phyloP scores from a whole-genome alignment of 1,284 basidiomycete genomes.

The Ceratorhiza oryzae-sativae region DNA sequence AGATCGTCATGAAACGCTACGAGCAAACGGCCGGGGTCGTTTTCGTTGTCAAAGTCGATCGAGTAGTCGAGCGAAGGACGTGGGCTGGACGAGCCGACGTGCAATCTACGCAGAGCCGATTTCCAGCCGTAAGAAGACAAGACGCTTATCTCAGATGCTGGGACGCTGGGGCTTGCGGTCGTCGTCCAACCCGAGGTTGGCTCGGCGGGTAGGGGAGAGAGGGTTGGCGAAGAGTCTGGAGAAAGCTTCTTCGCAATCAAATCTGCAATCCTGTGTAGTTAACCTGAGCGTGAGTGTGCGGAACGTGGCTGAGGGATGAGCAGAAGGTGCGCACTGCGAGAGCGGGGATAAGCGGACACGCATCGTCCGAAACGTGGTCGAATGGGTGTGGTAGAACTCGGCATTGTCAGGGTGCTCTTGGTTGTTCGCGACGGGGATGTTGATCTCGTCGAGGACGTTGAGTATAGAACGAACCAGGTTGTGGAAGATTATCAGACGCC shows the following conservation, averaged over 20 bases:
- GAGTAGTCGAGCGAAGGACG: constrained; percentile 54
- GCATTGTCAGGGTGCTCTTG: constrained; percentile 50
- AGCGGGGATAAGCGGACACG: constrained; percentile 67
- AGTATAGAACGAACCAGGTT: constrained; percentile 80
- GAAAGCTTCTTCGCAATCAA: constrained; percentile 45
- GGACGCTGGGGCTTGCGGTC: constrained; percentile 21
- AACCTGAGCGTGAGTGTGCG: constrained; percentile 58
- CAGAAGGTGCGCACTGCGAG: constrained; percentile 67
- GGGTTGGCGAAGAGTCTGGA: constrained; percentile 43
- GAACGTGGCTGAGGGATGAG: constrained; percentile 48
- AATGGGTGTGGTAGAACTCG: constrained; percentile 46
- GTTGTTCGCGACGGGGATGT: constrained; percentile 52
- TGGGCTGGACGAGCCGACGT: constrained; percentile 9
- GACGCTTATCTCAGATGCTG: constrained; percentile 34
- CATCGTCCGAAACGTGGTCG: constrained; percentile 59
- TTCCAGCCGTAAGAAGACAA: constrained; percentile 28
- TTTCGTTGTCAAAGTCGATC: constrained; percentile 54
- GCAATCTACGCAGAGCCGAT: constrained; percentile 11
- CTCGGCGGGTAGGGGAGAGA: constrained; percentile 28
- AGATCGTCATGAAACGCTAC: constrained; percentile 67
- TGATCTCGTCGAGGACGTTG: constrained; percentile 70
- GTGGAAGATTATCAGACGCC: constrained; percentile 82
- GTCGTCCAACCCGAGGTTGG: constrained; percentile 55
- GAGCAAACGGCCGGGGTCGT: constrained; percentile 77
- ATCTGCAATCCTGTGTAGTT: constrained; percentile 25